Base-by-base conservation (phyloP, 345 rosid species). In the Geranium brycei region DNA sequence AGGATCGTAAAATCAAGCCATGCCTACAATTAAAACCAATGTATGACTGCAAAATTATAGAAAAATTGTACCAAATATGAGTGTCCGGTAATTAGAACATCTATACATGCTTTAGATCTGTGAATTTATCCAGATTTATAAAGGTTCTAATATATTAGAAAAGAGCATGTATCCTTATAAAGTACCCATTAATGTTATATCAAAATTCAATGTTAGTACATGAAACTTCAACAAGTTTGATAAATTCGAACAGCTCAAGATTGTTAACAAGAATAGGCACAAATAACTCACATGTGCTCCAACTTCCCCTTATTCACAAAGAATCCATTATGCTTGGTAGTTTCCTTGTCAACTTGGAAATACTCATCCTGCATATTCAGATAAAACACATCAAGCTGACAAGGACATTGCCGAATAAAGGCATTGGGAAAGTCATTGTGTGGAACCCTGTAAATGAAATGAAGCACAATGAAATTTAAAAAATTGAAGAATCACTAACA, bases 261-360 rank as follows among this genome's bases (percentile, higher is more conserved):
- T 47, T 47, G 53, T 47, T 47, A 47, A 47, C 53, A 47, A 47
- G 53, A 47, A 47, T 47, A 47, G 53, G 53, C 53, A 47, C 53
- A 47, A 47, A 13, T 6, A 47, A 13, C 75, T 71, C 65, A 71
- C 75, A 58, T 66, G 47, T 59, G 66, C 51, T 71, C 75, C 6
- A 71, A 62, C 32, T 62, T 66, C 59, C 75, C 75, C 60, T 59
- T 62, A 16, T 66, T 71, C 35, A 71, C 70, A 51, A 71, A 62
- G 65, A 71, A 66, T 47, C 75, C 75, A 31, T 71, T 63, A 57
- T 71, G 70, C 32, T 71, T 66, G 31, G 51, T 71, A 4, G 75
- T 35, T 66, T 70, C 47, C 10, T 38, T 31, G 58, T 71, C 70
- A 62, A 71, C 64, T 66, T 66, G 66, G 57, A 71, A 71, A 62